These are phyloP conservation scores for Chalciporus sp. DNA, from an alignment of 1,284 basidiomycete genomes.

Conservation along the genomic window DNA sequence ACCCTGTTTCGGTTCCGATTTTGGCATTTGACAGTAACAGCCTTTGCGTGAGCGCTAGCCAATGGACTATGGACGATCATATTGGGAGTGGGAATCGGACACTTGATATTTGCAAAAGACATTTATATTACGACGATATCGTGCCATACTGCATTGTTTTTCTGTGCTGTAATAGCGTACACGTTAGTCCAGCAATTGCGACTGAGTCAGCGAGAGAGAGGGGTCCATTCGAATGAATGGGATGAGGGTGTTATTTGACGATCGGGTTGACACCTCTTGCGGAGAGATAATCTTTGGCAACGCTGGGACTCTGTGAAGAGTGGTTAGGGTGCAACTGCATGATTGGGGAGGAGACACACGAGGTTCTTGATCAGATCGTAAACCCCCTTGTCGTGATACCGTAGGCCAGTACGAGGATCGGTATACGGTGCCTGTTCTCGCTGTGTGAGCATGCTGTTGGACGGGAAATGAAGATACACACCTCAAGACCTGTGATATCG, in stretches of 20 bases:
- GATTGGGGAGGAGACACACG: slow-evolving; percentile 45
- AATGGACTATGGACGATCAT: background rate
- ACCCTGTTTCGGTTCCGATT: too few species aligned
- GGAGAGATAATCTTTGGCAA: slow-evolving; percentile 51
- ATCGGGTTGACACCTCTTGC: slow-evolving; percentile 55
- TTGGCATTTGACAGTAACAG: background rate
- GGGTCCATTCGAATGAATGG: too few species aligned
- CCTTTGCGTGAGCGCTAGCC: background rate
- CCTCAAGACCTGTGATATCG: slow-evolving; percentile 86
- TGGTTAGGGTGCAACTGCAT: background rate
- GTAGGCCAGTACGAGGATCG: slow-evolving; percentile 77
- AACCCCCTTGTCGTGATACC: slow-evolving; percentile 86
- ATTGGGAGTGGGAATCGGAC: background rate
- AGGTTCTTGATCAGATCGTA: slow-evolving; percentile 82
- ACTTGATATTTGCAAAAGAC: background rate
- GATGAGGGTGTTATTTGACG: slow-evolving; percentile 38
- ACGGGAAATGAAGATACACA: slow-evolving; percentile 29
- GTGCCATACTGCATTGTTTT: too few species aligned
- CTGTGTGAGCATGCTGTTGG: background rate
- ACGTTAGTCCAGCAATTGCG: too few species aligned
- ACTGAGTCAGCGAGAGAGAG: too few species aligned
- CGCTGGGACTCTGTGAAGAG: slow-evolving; percentile 42
- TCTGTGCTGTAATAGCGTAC: too few species aligned
- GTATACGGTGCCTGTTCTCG: slow-evolving; percentile 74
- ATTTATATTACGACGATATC: too few species aligned